A percentile compares a stretch with the other conserved stretches of the same genome.
phyloP scores from a whole-genome alignment of 352 stramenopile genomes.

The Pythium myriotylum region DNA sequence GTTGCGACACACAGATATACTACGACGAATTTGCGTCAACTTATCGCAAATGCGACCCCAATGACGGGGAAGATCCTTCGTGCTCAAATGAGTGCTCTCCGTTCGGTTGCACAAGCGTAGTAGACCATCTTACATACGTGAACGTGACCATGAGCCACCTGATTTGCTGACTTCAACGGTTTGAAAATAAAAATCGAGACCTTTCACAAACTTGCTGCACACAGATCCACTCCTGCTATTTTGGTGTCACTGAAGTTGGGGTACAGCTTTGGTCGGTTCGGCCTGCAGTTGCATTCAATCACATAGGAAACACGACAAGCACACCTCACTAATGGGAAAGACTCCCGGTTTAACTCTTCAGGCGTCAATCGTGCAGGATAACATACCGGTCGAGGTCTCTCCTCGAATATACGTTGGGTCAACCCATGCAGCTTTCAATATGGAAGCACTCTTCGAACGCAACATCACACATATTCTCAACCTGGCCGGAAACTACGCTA shows the following conservation, averaged over 20 bases:
- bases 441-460: conserved; percentile 73
- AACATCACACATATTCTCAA: conserved; percentile 89
- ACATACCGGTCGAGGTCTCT: conserved; percentile 72
- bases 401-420: conserved; percentile 82
- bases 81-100: conserved; percentile 77
- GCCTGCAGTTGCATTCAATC: too few relatives aligned
- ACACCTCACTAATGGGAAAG: conserved; percentile 42
- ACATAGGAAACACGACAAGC: background rate
- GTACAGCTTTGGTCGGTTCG: background rate
- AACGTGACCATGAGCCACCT: conserved; percentile 90
- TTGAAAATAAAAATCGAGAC: background rate
- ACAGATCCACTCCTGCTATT: conserved; percentile 21
- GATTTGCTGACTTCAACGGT: conserved; percentile 55
- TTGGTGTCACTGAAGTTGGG: background rate
- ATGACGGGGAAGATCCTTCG: conserved; percentile 60
- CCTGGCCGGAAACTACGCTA: conserved; percentile 81
- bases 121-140: conserved; percentile 86
- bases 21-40: conserved; percentile 77
- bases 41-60: conserved; percentile 61
- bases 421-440: conserved; percentile 87
- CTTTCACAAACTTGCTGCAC: too few relatives aligned
- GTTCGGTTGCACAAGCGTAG: conserved; percentile 78
- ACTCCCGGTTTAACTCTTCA: conserved; percentile 58
- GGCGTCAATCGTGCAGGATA: conserved; percentile 82
- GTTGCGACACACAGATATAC: conserved; percentile 49